Base-by-base conservation (phyloP, 2,329 filamentous ascomycete genomes). In the Xylaria sp. region DNA sequence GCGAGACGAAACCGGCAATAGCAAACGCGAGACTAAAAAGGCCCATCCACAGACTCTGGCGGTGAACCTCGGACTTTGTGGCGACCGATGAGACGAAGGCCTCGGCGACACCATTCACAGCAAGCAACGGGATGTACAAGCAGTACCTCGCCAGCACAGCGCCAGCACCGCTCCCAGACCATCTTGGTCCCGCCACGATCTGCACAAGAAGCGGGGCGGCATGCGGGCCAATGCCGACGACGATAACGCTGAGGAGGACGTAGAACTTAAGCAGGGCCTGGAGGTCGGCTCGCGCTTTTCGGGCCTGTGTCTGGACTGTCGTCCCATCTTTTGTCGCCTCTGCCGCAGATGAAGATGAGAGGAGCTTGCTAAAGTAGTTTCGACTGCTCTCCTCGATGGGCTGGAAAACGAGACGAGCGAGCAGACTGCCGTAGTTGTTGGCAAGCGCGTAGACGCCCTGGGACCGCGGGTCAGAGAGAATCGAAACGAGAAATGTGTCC, bases 371-470 rank as follows among this genome's bases (percentile, higher is more conserved):
- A 68, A 98, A 97, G 77, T 97, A 90, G 77, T 91, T 94, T 46
- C 97, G 91, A 71, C 92, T 94, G 78, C 92, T 95, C 80, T 99
- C 97, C 80, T 99, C 96, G 68, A 99, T 89, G 7, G 96, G 97
- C 76, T 98, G 96, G 79, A 99, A 95, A 59, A 99, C 83, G 71
- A 98, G 88, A 3, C 96, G 89, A 0, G 96, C 96, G 33, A 97
- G 83, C 0, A 99, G 87, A 2, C 94, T 93, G 26, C 96, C 96
- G 78, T 96, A 99, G 80, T 98, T 99, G 75, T 94, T 94, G 61
- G 95, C 96, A 5, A 99, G 86, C 0, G 94, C 93, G 77, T 98
- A 99, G 42, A 93, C 90, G 15, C 96, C 96, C 82, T 98, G 96
- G 4, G 94, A 92, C 49, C 89, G 85, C 1, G 96, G 87, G 0